These are phyloP conservation scores for Talaromyces atroroseus DNA, from an alignment of 2,329 filamentous ascomycete genomes.

Conservation along the genomic window DNA sequence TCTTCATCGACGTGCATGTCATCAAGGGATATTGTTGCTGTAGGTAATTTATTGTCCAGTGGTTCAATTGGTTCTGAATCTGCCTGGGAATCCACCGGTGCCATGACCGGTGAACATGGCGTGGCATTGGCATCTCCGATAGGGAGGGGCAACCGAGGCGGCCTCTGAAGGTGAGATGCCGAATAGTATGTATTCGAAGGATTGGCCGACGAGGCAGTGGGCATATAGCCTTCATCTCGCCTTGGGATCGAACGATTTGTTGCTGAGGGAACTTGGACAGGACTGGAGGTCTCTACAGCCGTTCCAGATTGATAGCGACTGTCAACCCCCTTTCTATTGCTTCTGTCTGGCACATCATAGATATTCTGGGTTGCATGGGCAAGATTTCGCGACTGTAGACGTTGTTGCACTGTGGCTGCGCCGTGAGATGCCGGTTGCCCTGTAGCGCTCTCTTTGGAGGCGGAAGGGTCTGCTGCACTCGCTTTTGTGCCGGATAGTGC, in stretches of 20 bases:
- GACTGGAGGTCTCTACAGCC: slow-evolving; percentile 31
- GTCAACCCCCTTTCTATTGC: slow-evolving; percentile 21
- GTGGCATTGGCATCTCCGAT: slow-evolving; percentile 89
- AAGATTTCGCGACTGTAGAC: slow-evolving; percentile 35
- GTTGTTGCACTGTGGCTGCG: slow-evolving; percentile 35
- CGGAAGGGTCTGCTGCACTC: slow-evolving; percentile 39
- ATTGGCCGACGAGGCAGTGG: slow-evolving; percentile 38
- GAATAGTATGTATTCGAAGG: slow-evolving; percentile 45
- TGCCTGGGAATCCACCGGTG: slow-evolving; percentile 56
- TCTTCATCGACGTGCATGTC: slow-evolving; percentile 62
- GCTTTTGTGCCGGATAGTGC: slow-evolving; percentile 36
- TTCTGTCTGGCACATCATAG: slow-evolving; percentile 21
- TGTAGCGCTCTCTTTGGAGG: slow-evolving; percentile 39
- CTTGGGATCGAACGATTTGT: slow-evolving; percentile 24
- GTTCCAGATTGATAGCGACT: slow-evolving; percentile 18
- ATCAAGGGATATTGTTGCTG: slow-evolving; percentile 51
- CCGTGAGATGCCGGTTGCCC: slow-evolving; percentile 33
- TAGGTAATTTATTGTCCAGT: slow-evolving; percentile 49
- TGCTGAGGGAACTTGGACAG: slow-evolving; percentile 33
- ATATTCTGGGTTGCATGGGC: slow-evolving; percentile 26
- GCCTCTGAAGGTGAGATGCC: slow-evolving; percentile 45
- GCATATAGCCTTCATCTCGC: slow-evolving; percentile 23
- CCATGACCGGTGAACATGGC: slow-evolving; percentile 83
- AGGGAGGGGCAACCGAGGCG: slow-evolving; percentile 82
- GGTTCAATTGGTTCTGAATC: slow-evolving; percentile 42